Percentiles rank a stretch among this genome's conserved stretches.
These are phyloP conservation scores for Pseudotsuga menziesii DNA, from an alignment of 75 land plant genomes.

Conservation along the genomic window DNA sequence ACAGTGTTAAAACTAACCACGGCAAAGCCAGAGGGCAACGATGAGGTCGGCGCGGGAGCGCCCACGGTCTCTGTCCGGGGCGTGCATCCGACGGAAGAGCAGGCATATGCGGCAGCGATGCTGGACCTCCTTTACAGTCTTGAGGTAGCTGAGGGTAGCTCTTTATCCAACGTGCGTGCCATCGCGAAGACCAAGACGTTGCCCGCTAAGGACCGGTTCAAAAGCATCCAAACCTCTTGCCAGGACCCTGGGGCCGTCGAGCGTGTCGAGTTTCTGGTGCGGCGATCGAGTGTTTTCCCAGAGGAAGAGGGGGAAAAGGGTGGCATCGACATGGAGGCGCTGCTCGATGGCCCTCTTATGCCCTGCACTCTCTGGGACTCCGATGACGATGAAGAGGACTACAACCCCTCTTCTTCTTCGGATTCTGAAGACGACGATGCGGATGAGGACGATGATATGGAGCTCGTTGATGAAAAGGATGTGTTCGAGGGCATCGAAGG, in stretches of 20 bases:
- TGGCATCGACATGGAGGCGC: no score
- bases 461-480: no score
- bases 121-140: not conserved
- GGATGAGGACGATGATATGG: no score
- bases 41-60: not conserved
- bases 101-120: slow-evolving; percentile 9
- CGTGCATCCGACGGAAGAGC: slow-evolving; percentile 5
- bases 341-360: no score
- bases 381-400: no score
- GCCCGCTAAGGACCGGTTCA: not conserved
- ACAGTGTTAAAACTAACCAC: not conserved
- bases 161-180: not conserved
- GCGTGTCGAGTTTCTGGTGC: not conserved
- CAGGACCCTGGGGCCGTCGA: not conserved
- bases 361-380: no score
- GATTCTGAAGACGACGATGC: no score
- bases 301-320: not conserved
- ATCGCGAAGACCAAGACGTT: not conserved
- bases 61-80: slow-evolving; percentile 1
- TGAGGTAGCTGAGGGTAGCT: not conserved
- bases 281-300: not conserved
- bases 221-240: not conserved
- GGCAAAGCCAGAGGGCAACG: no score
- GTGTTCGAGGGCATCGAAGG: no score
- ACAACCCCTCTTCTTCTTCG: no score